Evolutionary conservation across 75 land plant species (phyloP), one percentile per base, ranked within the genome.

Genomic region (Sequoia sempervirens): DNA sequence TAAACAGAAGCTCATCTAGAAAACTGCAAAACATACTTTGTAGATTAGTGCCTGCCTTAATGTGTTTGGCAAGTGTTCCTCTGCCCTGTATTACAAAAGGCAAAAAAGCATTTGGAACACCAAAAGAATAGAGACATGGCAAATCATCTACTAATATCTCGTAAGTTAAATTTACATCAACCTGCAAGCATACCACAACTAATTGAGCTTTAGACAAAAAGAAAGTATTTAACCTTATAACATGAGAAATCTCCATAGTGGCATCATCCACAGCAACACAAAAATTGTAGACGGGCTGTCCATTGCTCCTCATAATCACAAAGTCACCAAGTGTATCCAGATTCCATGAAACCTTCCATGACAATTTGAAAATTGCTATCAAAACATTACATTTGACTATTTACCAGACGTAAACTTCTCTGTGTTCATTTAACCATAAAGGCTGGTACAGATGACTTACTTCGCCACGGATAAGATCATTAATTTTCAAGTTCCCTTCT

Each of bases 191-290:
- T 37, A 32, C 85, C 36, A 52, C 53, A 61, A 32, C 80, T 43
- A 26, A 76, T 43, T 2, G 13, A 30, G 6, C 43, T 61, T 37
- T 28, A 81, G 80, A 74, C 17, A 80, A 45, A 82, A 81, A 78
- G 28, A 78, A 45, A 64, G 9, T 72, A 30, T 30, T 15, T 69
- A 80, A 95, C 99, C 99, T 95, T 82, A 97, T 95, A 69, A 97
- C 99, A 92, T 97, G 99, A 54, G 99, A 92, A 36, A 97, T 95
- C 26, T 88, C 82, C 99, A 97, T 97, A 40, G 93, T 92, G 28
- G 99, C 99, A 93, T 97, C 99, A 91, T 97, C 99, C 84, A 97
- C 96, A 34, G 99, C 97, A 72, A 97, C 99, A 86, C 99, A 97
- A 74, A 95, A 97, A 83, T 95, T 97, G 90, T 95, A 97, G 11